Evolutionary conservation across 2,329 filamentous ascomycete genomes (phyloP).

Genomic region (Magnaporthiopsis rhizophila): DNA sequence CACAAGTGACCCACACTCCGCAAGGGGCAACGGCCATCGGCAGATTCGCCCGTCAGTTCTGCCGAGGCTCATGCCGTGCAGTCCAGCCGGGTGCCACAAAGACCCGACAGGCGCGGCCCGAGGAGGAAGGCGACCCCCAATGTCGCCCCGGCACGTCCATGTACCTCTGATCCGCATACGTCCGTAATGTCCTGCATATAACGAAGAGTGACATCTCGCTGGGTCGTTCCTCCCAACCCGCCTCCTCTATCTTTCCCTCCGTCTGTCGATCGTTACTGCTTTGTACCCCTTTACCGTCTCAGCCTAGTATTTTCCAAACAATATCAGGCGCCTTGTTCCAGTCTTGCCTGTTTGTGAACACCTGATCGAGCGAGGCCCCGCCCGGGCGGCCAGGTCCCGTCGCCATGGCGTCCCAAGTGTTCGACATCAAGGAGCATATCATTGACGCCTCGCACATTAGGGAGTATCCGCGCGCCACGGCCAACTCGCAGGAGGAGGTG

Average conservation of each 20-base stretch:
- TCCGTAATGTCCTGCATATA: not conserved
- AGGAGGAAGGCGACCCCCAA: not conserved
- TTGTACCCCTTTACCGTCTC: too few relatives aligned
- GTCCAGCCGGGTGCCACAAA: not conserved
- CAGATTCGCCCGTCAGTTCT: not conserved
- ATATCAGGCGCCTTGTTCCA: too few relatives aligned
- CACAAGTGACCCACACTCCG: not conserved
- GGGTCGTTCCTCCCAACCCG: too few relatives aligned
- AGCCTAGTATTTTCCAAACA: too few relatives aligned
- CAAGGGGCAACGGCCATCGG: not conserved
- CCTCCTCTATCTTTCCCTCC: not conserved
- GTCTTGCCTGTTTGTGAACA: not conserved
- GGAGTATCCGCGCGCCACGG: conserved; percentile 69
- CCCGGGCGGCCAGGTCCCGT: not conserved
- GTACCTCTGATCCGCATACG: not conserved
- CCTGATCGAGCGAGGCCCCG: too few relatives aligned
- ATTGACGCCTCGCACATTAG: conserved; percentile 71
- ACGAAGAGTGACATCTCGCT: not conserved
- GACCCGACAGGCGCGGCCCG: too few relatives aligned
- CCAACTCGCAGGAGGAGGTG: conserved; percentile 64
- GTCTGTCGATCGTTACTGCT: too few relatives aligned
- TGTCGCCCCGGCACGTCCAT: too few relatives aligned
- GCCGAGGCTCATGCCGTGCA: not conserved
- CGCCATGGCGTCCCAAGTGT: conserved; percentile 22
- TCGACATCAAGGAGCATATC: conserved; percentile 65